These are phyloP conservation scores for Citrullus amarus DNA, from an alignment of 306 rosid species.

Conservation along the genomic window DNA sequence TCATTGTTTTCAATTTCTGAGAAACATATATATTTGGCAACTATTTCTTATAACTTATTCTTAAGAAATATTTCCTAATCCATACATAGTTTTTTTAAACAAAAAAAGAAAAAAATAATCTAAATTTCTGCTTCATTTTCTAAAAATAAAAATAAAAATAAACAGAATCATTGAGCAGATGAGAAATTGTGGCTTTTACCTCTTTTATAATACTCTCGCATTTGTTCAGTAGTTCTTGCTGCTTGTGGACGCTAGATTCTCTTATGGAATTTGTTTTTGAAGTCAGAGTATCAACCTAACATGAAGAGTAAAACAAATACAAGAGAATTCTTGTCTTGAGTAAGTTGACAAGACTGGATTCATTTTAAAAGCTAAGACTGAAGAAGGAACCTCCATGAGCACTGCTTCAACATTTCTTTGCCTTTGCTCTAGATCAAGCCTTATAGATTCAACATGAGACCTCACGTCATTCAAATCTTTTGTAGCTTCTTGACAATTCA, in stretches of 20 bases:
- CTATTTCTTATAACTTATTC: not conserved
- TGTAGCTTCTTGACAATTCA: slow-evolving; percentile 41
- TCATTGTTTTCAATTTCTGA: not conserved
- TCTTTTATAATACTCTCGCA: slow-evolving; percentile 40
- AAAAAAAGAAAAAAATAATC: not conserved
- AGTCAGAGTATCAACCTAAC: slow-evolving; percentile 47
- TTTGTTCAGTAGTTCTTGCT: slow-evolving; percentile 26
- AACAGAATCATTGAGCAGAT: not conserved
- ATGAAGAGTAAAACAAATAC: slow-evolving; percentile 5
- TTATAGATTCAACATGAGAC: slow-evolving; percentile 55
- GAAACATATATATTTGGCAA: not conserved
- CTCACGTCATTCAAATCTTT: slow-evolving; percentile 27
- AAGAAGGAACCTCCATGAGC: slow-evolving; percentile 40
- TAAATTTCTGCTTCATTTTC: not conserved
- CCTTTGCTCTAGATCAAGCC: slow-evolving; percentile 41
- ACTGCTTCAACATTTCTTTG: slow-evolving; percentile 50
- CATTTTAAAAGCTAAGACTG: not conserved
- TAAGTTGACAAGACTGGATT: not conserved
- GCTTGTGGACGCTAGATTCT: slow-evolving; percentile 37
- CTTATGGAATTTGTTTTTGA: slow-evolving; percentile 24
- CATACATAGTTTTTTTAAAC: not conserved
- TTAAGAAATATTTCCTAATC: not conserved
- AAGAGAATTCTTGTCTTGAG: not conserved
- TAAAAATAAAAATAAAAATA: not conserved
- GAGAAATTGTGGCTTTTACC: slow-evolving; percentile 27